phyloP scores from a whole-genome alignment of 306 rosid species.

The Casuarina glauca region DNA sequence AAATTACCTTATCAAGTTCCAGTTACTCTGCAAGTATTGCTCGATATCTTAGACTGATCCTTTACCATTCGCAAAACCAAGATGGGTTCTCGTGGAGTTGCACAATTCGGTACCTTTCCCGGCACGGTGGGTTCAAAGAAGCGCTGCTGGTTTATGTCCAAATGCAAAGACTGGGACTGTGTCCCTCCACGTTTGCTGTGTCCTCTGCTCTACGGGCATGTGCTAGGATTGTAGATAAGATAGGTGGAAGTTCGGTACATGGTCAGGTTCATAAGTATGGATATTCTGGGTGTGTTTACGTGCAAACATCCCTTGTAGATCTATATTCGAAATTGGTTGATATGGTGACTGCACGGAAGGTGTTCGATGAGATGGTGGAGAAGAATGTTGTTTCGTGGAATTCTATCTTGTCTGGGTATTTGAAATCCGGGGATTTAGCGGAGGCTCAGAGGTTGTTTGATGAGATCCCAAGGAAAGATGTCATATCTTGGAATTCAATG shows the following conservation, averaged over 20 bases:
- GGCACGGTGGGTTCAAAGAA: constrained; percentile 52
- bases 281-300: constrained; percentile 56
- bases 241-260: constrained; percentile 54
- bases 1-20: constrained; percentile 43
- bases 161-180: constrained; percentile 58
- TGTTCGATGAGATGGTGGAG: constrained; percentile 62
- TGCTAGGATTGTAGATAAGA: constrained; percentile 38
- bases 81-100: constrained; percentile 70
- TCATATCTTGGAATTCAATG: constrained; percentile 77
- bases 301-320: constrained; percentile 66
- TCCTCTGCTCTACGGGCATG: constrained; percentile 77
- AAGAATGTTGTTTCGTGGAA: constrained; percentile 83
- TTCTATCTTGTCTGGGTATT: constrained; percentile 61
- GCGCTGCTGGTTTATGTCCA: constrained; percentile 59
- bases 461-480: constrained; percentile 60
- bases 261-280: constrained; percentile 64
- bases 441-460: constrained; percentile 50
- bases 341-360: constrained; percentile 41
- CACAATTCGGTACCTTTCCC: constrained; percentile 66
- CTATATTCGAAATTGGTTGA: constrained; percentile 60
- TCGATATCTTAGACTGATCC: constrained; percentile 42
- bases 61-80: constrained; percentile 47
- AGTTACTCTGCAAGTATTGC: constrained; percentile 37
- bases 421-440: constrained; percentile 51
- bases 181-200: constrained; percentile 54